Conservation (phyloP, 31 red algal species). For the Odonthalia washingtoniensis region DNA sequence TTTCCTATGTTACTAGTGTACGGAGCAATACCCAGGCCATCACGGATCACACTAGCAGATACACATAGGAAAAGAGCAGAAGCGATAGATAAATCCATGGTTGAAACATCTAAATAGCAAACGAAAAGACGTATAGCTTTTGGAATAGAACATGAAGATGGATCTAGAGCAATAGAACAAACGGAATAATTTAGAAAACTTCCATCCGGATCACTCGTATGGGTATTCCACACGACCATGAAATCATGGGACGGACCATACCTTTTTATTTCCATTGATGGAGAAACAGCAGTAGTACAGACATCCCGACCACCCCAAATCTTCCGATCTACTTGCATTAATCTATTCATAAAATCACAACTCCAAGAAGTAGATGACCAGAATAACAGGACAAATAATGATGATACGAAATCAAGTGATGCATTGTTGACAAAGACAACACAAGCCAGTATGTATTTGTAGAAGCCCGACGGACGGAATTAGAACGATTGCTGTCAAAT, state of each 20-base stretch:
- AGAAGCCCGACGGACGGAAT: too few species aligned
- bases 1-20: neutral
- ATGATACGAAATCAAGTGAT: too few species aligned
- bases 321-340: neutral
- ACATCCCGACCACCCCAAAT: neutral
- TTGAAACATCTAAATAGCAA: neutral
- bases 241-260: neutral
- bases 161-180: neutral
- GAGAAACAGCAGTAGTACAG: neutral
- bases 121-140: neutral
- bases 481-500: too few species aligned
- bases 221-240: neutral
- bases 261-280: neutral
- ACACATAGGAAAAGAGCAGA: neutral
- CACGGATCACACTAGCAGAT: neutral
- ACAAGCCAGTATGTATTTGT: too few species aligned
- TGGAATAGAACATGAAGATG: neutral
- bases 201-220: neutral
- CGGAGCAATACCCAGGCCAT: neutral
- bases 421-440: too few species aligned
- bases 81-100: neutral
- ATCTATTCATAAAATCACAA: neutral
- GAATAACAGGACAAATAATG: too few species aligned
- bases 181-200: neutral
- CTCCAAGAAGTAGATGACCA: too few species aligned